Percentiles rank a stretch among this genome's conserved stretches.
Conservation (phyloP, 139 green algal species). For the Auxenochlorella pyrenoidosa region DNA sequence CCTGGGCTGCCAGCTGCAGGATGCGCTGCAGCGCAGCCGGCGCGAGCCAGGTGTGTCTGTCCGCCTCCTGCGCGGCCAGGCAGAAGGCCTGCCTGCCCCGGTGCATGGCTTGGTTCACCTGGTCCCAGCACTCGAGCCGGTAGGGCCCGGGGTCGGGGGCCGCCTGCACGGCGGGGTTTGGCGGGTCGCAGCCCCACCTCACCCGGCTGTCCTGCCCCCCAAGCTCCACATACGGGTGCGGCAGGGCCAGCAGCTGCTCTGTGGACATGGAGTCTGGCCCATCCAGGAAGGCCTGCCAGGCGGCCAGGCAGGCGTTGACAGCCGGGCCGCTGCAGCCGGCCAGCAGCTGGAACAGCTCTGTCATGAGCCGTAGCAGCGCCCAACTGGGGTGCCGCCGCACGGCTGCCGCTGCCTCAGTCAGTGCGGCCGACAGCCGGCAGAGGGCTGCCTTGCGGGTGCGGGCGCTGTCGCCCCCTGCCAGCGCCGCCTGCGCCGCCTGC, state of each 20-base stretch:
- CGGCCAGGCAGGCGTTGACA: background rate
- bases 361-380: background rate
- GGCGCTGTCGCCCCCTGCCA: background rate
- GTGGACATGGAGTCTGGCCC: background rate
- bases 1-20: too few relatives aligned
- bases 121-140: background rate
- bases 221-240: background rate
- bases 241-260: background rate
- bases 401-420: background rate
- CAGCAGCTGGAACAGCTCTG: background rate
- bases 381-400: background rate
- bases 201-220: background rate
- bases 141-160: background rate
- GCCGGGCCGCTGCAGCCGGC: constrained; percentile 5
- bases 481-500: background rate
- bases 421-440: background rate
- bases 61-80: background rate
- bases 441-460: background rate
- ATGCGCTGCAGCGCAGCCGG: too few relatives aligned
- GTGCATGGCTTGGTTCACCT: background rate
- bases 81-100: background rate
- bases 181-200: background rate
- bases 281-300: background rate
- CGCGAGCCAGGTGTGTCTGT: too few relatives aligned
- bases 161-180: too few relatives aligned